Evolutionary conservation across 495 filamentous ascomycete genomes (phyloP).

Genomic region (Xylaria cubensis): DNA sequence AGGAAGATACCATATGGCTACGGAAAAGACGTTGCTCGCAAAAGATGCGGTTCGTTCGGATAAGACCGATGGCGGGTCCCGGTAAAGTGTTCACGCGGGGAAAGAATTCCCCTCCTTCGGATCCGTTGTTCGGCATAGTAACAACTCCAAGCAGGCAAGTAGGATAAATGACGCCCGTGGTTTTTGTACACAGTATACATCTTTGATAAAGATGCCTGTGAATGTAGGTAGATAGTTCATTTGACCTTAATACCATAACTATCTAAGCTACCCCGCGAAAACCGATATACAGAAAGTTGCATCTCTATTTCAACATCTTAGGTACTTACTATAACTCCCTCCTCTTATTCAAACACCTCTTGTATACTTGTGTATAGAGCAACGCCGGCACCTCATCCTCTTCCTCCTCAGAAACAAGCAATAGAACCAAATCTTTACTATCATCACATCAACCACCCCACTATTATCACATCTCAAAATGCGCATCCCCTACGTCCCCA

Average conservation of each 20-base stretch:
- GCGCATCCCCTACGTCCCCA: slow-evolving; percentile 73
- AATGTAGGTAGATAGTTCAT: not conserved
- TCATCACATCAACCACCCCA: slow-evolving; percentile 7
- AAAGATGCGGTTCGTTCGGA: slow-evolving; percentile 17
- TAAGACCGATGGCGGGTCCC: slow-evolving; percentile 16
- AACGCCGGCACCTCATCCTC: not conserved
- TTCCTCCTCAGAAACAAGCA: not conserved
- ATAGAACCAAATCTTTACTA: not conserved
- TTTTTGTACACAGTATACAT: too few species aligned
- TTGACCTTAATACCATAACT: not conserved
- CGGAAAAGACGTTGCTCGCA: not conserved
- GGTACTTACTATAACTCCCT: too few species aligned
- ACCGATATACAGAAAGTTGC: not conserved
- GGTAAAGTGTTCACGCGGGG: slow-evolving; percentile 25
- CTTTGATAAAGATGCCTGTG: too few species aligned
- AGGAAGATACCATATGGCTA: not conserved
- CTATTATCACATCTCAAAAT: slow-evolving; percentile 47
- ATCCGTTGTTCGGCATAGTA: slow-evolving; percentile 42
- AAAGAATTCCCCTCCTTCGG: slow-evolving; percentile 19
- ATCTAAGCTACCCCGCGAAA: not conserved
- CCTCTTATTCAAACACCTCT: not conserved
- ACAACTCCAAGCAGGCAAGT: too few species aligned
- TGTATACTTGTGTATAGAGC: not conserved
- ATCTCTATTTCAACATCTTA: not conserved
- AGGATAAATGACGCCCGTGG: too few species aligned